Evolutionary conservation across 2,329 filamentous ascomycete species (phyloP).

Genomic region (Fusarium sp.): DNA sequence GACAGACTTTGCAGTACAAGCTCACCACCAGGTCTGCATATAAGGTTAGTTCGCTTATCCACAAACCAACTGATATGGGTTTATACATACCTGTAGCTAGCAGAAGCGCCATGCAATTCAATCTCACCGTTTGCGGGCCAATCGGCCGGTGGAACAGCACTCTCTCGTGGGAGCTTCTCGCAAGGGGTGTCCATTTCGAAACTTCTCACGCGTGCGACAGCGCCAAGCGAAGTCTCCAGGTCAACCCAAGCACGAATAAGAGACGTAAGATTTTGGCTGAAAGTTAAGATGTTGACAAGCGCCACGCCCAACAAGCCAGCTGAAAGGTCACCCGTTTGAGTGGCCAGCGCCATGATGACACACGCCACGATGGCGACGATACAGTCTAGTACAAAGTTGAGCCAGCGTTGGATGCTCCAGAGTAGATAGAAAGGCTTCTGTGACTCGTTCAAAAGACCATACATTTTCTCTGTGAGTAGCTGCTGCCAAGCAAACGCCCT

Average conservation of each 20-base stretch:
- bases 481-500: neutral
- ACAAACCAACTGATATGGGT: too few species aligned
- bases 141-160: neutral
- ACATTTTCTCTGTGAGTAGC: neutral
- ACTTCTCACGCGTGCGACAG: neutral
- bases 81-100: too few species aligned
- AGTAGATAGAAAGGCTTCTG: conserved; percentile 1
- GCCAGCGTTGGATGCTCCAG: neutral
- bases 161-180: neutral
- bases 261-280: neutral
- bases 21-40: too few species aligned
- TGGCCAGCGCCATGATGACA: neutral
- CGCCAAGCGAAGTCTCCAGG: neutral
- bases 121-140: neutral
- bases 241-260: neutral
- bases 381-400: neutral
- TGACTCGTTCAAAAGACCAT: neutral
- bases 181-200: neutral
- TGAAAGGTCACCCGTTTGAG: neutral
- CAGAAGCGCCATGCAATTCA: too few species aligned
- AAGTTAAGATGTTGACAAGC: neutral
- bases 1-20: too few species aligned
- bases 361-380: neutral
- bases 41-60: too few species aligned
- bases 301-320: neutral